phyloP scores from a whole-genome alignment of 2,329 filamentous ascomycete species.

The Mollisiaceae sp. region DNA sequence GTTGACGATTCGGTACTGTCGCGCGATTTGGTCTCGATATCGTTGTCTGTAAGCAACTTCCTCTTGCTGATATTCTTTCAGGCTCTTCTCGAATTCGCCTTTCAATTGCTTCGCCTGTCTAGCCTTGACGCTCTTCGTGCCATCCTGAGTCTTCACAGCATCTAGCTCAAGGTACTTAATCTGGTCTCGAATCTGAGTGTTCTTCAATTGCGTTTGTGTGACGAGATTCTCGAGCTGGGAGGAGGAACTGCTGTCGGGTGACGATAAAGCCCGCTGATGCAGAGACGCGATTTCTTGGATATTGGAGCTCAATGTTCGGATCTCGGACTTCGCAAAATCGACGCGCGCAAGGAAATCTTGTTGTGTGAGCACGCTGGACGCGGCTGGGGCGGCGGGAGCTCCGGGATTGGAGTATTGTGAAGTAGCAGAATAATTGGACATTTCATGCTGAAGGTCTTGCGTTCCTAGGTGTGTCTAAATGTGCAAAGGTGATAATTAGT shows the following conservation, averaged over 20 bases:
- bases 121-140: constrained; percentile 68
- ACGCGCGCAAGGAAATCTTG: constrained; percentile 73
- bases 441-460: constrained; percentile 35
- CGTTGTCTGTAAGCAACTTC: constrained; percentile 73
- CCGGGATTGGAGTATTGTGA: constrained; percentile 39
- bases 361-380: constrained; percentile 57
- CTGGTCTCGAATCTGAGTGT: constrained; percentile 77
- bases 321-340: constrained; percentile 68
- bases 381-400: constrained; percentile 28
- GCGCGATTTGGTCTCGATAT: constrained; percentile 78
- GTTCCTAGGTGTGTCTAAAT: constrained; percentile 27
- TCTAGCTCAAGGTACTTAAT: constrained; percentile 79
- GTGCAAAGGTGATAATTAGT: constrained; percentile 14
- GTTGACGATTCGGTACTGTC: constrained; percentile 83
- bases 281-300: constrained; percentile 71
- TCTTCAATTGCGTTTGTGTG: constrained; percentile 72
- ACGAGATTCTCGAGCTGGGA: constrained; percentile 66
- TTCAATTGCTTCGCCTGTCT: constrained; percentile 77
- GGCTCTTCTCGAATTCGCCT: constrained; percentile 72
- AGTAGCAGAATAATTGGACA: constrained; percentile 37
- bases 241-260: constrained; percentile 60
- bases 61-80: constrained; percentile 72
- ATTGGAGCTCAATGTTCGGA: constrained; percentile 68
- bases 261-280: constrained; percentile 74
- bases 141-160: constrained; percentile 65